Evolutionary conservation across 768 basidiomycete species (phyloP).

Genomic region (Royoungia palumana): DNA sequence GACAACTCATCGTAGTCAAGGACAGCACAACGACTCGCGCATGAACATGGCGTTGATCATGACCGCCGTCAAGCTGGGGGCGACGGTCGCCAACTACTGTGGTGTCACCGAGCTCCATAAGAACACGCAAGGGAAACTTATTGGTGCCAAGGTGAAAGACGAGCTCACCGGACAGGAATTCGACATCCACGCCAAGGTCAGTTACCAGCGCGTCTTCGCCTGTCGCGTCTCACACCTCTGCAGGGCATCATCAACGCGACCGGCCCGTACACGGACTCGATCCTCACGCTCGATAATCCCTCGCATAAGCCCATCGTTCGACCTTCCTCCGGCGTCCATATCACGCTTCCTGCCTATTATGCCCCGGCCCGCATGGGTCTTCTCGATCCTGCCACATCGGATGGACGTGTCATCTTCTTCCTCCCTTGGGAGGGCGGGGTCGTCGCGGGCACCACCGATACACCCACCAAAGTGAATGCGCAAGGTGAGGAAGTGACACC

Average conservation of each 20-base stretch:
- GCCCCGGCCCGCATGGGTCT: conserved; percentile 94
- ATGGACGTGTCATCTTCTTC: conserved; percentile 98
- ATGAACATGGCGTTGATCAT: conserved; percentile 97
- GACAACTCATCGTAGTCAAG: conserved; percentile 36
- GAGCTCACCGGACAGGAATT: conserved; percentile 80
- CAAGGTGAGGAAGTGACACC: conserved; percentile 65
- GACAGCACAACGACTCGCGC: conserved; percentile 96
- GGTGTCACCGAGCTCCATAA: conserved; percentile 82
- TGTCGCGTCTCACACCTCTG: neutral
- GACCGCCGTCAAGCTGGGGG: conserved; percentile 92
- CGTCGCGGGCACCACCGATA: conserved; percentile 95
- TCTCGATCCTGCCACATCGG: conserved; percentile 91
- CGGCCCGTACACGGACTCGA: conserved; percentile 86
- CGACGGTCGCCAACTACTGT: conserved; percentile 84
- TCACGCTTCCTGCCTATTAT: conserved; percentile 96
- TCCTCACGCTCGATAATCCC: conserved; percentile 79
- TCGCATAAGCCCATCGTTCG: conserved; percentile 83
- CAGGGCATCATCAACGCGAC: conserved; percentile 96
- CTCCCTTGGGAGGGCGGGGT: conserved; percentile 98
- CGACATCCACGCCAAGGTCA: conserved; percentile 75
- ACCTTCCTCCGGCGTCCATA: conserved; percentile 90
- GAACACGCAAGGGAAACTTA: conserved; percentile 54
- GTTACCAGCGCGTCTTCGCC: neutral
- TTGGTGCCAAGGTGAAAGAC: conserved; percentile 76
- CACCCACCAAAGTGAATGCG: conserved; percentile 63